A percentile compares a stretch with the other conserved stretches of the same genome.
These are phyloP conservation scores for Diospyros kaki DNA, from an alignment of 148 eudicot genomes.

Conservation along the genomic window DNA sequence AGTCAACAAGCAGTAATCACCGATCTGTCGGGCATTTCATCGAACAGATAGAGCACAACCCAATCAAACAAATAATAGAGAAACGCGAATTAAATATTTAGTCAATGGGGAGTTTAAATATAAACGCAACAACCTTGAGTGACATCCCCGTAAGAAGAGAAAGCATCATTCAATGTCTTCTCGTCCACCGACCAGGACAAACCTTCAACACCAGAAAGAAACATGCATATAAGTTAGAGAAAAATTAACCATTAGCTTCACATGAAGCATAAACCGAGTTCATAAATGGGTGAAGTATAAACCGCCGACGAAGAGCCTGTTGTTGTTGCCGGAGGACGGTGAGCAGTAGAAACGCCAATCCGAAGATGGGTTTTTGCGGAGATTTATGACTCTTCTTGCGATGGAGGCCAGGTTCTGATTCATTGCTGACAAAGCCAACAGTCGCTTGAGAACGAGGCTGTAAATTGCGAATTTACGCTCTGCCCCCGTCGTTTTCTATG, in stretches of 20 bases:
- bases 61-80: background rate
- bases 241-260: background rate
- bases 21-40: constrained; percentile 28
- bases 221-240: background rate
- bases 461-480: background rate
- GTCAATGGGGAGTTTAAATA: background rate
- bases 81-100: background rate
- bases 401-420: constrained; percentile 24
- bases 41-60: constrained; percentile 19
- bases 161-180: constrained; percentile 62
- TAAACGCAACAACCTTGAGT: constrained; percentile 42
- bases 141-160: constrained; percentile 65
- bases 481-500: too few species aligned
- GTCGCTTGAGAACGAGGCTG: background rate
- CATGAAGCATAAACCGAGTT: background rate
- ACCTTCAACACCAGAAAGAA: constrained; percentile 26
- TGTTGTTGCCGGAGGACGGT: constrained; percentile 36
- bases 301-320: constrained; percentile 72
- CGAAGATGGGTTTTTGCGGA: constrained; percentile 16
- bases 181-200: constrained; percentile 80
- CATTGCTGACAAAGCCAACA: constrained; percentile 8
- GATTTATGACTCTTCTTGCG: constrained; percentile 30
- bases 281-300: constrained; percentile 1
- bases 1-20: background rate
- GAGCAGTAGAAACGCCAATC: constrained; percentile 33